Percentiles rank a stretch among this genome's conserved stretches.
These are phyloP conservation scores for Spathaspora boniae DNA, from an alignment of 805 yeast species.

Conservation along the genomic window DNA sequence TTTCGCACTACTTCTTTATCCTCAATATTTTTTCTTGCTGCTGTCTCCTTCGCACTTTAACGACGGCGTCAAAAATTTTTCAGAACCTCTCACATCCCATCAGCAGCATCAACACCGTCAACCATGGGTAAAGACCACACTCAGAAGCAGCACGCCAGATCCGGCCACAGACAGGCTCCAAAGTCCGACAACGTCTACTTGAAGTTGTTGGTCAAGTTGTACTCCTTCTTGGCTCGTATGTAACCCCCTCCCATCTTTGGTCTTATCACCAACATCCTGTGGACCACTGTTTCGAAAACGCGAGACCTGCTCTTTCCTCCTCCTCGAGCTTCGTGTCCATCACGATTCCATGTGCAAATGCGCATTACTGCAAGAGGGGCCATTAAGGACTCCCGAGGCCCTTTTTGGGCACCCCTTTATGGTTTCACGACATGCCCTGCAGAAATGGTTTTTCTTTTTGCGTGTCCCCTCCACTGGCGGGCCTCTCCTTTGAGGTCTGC, in stretches of 20 bases:
- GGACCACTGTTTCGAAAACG: too few species aligned
- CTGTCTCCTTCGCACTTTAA: too few species aligned
- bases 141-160: conserved; percentile 92
- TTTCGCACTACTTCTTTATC: too few species aligned
- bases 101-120: too few species aligned
- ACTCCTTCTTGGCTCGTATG: conserved; percentile 99
- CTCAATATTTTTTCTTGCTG: too few species aligned
- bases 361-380: neutral
- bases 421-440: conserved; percentile 3
- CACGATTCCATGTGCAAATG: too few species aligned
- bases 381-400: conserved; percentile 2
- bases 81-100: too few species aligned
- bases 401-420: too few species aligned
- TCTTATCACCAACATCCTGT: neutral
- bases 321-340: too few species aligned
- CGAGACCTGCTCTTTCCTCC: too few species aligned
- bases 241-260: conserved; percentile 35
- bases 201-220: conserved; percentile 94
- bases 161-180: conserved; percentile 98
- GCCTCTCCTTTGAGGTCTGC: too few species aligned
- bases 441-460: conserved; percentile 1
- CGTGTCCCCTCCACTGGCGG: neutral
- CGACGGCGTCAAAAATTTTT: too few species aligned
- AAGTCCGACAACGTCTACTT: conserved; percentile 99
- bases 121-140: conserved; percentile 96